These are phyloP conservation scores for Lentinula lateritia DNA, from an alignment of 768 basidiomycete species.

Conservation along the genomic window DNA sequence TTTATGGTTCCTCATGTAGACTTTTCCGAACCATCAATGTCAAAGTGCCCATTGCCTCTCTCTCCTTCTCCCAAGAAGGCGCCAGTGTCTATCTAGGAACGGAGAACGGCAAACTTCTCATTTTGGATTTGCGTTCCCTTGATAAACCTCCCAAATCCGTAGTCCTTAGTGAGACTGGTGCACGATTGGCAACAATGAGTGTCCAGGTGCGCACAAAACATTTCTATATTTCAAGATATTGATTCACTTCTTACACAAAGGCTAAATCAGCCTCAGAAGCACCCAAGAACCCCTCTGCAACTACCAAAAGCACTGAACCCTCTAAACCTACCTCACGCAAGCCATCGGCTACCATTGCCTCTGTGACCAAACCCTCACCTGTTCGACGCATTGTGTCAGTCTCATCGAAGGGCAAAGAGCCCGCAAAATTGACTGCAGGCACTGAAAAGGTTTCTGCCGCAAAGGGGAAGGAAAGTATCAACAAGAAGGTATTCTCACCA, in stretches of 20 bases:
- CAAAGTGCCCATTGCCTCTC: conserved; percentile 49
- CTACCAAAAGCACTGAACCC: conserved; percentile 10
- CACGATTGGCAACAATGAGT: conserved; percentile 45
- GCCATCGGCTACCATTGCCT: conserved; percentile 3
- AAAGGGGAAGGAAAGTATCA: conserved; percentile 4
- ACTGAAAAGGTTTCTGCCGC: neutral
- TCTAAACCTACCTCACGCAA: conserved; percentile 6
- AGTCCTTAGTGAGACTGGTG: conserved; percentile 40
- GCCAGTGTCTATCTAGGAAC: conserved; percentile 64
- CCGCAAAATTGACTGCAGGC: neutral
- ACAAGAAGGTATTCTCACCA: conserved; percentile 33
- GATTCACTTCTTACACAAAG: neutral
- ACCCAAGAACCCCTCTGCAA: conserved; percentile 10
- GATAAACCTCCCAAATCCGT: conserved; percentile 61
- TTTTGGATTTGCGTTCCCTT: conserved; percentile 58
- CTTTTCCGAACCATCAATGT: conserved; percentile 54
- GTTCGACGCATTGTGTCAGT: neutral
- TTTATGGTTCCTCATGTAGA: conserved; percentile 25
- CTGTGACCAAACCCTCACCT: conserved; percentile 3
- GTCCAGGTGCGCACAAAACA: conserved; percentile 43
- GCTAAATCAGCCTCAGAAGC: neutral
- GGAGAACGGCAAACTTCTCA: conserved; percentile 53
- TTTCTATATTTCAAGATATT: neutral
- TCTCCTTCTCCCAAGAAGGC: conserved; percentile 66
- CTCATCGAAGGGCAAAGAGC: neutral